These are phyloP conservation scores for Colletotrichum cereale DNA, from an alignment of 2,329 filamentous ascomycete species.

Conservation along the genomic window DNA sequence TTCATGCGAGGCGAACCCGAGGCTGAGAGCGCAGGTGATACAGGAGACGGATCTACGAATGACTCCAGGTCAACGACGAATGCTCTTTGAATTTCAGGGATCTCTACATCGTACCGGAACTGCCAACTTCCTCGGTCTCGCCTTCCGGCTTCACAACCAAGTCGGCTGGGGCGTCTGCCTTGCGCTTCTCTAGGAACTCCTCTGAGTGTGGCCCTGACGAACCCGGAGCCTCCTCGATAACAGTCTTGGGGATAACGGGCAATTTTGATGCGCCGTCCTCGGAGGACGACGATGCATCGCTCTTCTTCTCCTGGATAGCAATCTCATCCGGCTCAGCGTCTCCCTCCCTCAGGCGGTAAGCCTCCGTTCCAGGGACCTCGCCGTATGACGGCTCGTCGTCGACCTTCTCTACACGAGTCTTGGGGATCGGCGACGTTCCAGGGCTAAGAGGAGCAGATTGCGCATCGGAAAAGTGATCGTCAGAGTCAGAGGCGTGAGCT, in stretches of 20 bases:
- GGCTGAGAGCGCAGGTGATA: conserved; percentile 45
- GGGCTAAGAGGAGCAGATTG: conserved; percentile 64
- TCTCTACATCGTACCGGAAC: conserved; percentile 50
- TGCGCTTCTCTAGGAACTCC: conserved; percentile 59
- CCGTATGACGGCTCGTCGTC: conserved; percentile 70
- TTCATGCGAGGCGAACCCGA: conserved; percentile 48
- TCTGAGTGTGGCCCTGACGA: conserved; percentile 57
- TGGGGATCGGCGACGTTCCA: conserved; percentile 66
- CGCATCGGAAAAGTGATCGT: conserved; percentile 78
- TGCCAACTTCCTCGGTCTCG: conserved; percentile 50
- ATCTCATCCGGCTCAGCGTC: conserved; percentile 74
- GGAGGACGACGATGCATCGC: conserved; percentile 43
- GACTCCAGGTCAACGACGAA: conserved; percentile 44
- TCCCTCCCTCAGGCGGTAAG: conserved; percentile 66
- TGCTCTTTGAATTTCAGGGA: conserved; percentile 42
- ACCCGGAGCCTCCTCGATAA: conserved; percentile 66
- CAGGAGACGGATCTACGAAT: conserved; percentile 54
- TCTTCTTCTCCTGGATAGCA: conserved; percentile 53
- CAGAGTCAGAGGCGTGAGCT: conserved; percentile 71
- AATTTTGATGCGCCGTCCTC: conserved; percentile 42
- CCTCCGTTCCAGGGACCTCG: conserved; percentile 72
- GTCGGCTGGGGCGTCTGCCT: conserved; percentile 67
- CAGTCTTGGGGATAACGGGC: conserved; percentile 62
- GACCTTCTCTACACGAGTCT: conserved; percentile 69
- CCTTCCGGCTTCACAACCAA: conserved; percentile 61